Percentiles rank a stretch among this genome's conserved stretches.
phyloP scores from a whole-genome alignment of 257 asterid genomes.

The Eucommia ulmoides region DNA sequence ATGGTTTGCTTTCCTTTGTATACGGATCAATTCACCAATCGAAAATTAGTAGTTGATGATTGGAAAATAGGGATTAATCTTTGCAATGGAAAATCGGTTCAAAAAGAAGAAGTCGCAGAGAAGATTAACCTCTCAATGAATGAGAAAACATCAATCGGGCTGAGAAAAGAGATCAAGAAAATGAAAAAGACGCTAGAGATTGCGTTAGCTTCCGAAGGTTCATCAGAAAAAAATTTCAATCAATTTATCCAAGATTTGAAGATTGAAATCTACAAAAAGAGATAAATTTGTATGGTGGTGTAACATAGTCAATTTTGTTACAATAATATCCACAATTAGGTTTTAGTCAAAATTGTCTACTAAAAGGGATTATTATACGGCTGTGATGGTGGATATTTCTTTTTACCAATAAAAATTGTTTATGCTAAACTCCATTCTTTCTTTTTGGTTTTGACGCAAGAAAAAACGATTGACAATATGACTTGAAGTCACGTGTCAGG shows the following conservation, averaged over 20 bases:
- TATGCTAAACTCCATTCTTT: no score
- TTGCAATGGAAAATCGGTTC: conserved; percentile 13
- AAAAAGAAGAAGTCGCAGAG: conserved; percentile 18
- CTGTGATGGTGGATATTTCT: no score
- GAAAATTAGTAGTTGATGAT: conserved; percentile 47
- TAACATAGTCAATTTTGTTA: no score
- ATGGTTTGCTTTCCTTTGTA: conserved; percentile 33
- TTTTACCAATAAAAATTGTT: no score
- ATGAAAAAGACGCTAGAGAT: conserved; percentile 11
- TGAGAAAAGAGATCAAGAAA: conserved; percentile 19
- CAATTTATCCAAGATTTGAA: conserved; percentile 27
- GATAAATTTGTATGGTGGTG: no score
- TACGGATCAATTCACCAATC: conserved; percentile 36
- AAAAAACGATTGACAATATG: no score
- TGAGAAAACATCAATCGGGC: conserved; percentile 14
- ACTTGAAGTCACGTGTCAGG: no score
- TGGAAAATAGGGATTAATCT: conserved; percentile 43
- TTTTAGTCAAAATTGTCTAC: no score
- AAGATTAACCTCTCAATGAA: conserved; percentile 28
- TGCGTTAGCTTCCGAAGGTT: conserved; percentile 20
- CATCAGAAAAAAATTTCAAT: conserved; percentile 21
- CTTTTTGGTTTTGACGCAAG: no score
- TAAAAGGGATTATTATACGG: no score
- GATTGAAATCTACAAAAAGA: no score
- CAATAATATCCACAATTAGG: no score